Conservation (phyloP, 148 eudicot species). For the Vaccinium corymbosum region DNA sequence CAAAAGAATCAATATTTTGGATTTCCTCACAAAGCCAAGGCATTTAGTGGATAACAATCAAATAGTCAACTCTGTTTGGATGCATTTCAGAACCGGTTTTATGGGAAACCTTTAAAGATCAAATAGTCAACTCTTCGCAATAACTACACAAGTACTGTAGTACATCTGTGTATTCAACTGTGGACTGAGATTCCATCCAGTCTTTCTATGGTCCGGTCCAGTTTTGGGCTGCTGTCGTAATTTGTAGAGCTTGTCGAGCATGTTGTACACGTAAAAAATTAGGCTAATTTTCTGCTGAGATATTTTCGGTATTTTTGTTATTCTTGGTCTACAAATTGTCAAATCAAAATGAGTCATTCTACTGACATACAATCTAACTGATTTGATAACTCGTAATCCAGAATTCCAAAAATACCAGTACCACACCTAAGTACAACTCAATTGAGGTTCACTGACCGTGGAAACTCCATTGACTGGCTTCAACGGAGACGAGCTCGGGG, state of each 20-base stretch:
- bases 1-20: not conserved
- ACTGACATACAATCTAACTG: too few species aligned
- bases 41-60: not conserved
- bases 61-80: not conserved
- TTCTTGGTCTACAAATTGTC: too few species aligned
- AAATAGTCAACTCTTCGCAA: not conserved
- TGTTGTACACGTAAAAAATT: too few species aligned
- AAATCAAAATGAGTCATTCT: too few species aligned
- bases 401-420: not conserved
- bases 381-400: too few species aligned
- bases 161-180: not conserved
- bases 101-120: not conserved
- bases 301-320: too few species aligned
- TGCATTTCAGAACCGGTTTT: not conserved
- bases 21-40: not conserved
- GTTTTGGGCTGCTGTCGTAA: too few species aligned
- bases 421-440: not conserved
- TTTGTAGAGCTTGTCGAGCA: too few species aligned
- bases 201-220: too few species aligned
- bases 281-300: too few species aligned
- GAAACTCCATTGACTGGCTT: conserved; percentile 40
- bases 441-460: conserved; percentile 24
- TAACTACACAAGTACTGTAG: not conserved
- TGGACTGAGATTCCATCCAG: too few species aligned
- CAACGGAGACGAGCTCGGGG: conserved; percentile 17